Conservation (phyloP, 2,329 filamentous ascomycete species). For the Bipolaris cookei region DNA sequence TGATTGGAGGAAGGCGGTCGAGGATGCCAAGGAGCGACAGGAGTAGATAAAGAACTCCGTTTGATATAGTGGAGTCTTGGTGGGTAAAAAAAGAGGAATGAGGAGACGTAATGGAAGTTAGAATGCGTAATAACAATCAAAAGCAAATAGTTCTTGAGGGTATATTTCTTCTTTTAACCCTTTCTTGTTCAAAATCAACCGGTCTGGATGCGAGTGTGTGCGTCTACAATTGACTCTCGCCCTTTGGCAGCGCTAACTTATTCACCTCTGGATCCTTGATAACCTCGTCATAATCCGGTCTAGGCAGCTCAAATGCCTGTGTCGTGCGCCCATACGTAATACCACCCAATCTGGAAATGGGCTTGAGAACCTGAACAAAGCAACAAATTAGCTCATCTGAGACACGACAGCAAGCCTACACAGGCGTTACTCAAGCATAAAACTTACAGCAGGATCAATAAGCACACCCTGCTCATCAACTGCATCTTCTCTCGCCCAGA, state of each 20-base stretch:
- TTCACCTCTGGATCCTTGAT: conserved; percentile 62
- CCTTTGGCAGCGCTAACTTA: conserved; percentile 55
- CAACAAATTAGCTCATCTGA: background rate
- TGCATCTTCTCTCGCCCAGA: conserved; percentile 90
- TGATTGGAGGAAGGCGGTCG: conserved; percentile 41
- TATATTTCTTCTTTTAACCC: background rate
- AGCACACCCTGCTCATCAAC: conserved; percentile 77
- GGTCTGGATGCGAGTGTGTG: background rate
- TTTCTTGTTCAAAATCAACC: background rate
- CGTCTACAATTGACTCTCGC: conserved; percentile 3
- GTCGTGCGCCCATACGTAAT: conserved; percentile 79
- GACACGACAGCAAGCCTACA: conserved; percentile 5
- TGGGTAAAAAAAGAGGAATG: background rate
- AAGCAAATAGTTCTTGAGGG: background rate
- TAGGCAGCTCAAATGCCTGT: conserved; percentile 73
- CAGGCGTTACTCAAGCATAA: background rate
- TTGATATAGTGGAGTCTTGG: background rate
- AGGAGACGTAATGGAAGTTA: background rate
- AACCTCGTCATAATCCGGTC: conserved; percentile 58
- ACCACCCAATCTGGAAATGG: conserved; percentile 80
- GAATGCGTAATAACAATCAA: background rate
- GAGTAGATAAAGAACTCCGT: conserved; percentile 18
- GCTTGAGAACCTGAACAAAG: conserved; percentile 66
- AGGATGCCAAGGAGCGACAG: conserved; percentile 39
- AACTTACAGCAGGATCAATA: conserved; percentile 71